Percentiles rank a stretch among this genome's conserved stretches.
Conservation (phyloP, 2,329 filamentous ascomycete genomes). For the Microsporum audouinii region DNA sequence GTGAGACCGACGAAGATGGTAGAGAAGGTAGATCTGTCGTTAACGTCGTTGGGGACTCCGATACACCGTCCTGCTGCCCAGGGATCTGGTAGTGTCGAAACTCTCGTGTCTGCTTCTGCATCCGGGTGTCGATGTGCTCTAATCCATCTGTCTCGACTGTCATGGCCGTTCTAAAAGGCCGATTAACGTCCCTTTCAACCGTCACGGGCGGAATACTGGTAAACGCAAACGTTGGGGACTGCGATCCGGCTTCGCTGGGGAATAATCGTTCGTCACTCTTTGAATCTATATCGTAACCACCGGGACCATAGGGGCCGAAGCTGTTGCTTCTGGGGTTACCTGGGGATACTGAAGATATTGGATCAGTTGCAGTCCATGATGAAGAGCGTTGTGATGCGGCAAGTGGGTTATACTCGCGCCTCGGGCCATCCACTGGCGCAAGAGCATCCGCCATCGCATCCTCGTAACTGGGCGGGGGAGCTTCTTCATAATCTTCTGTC, state of each 20-base stretch:
- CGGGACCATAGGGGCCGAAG: not conserved
- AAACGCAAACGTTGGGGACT: not conserved
- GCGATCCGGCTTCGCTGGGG: constrained; percentile 7
- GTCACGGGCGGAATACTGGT: not conserved
- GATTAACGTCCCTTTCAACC: not conserved
- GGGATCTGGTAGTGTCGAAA: not conserved
- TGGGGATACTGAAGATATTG: constrained; percentile 24
- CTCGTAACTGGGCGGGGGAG: constrained; percentile 79
- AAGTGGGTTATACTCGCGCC: constrained; percentile 42
- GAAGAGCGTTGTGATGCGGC: constrained; percentile 17
- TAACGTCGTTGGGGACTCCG: not conserved
- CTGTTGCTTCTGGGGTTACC: constrained; percentile 12
- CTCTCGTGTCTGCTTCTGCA: not conserved
- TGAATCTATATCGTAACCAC: constrained; percentile 11
- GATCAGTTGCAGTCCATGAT: constrained; percentile 25
- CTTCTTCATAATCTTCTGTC: constrained; percentile 47
- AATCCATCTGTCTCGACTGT: not conserved
- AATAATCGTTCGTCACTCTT: constrained; percentile 21
- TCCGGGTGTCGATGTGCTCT: not conserved
- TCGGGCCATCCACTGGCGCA: constrained; percentile 58
- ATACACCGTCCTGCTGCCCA: not conserved
- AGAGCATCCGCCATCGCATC: constrained; percentile 76
- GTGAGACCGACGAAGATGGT: constrained; percentile 1
- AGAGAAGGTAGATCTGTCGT: not conserved
- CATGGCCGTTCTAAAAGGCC: not conserved